Base-by-base conservation (phyloP, 805 yeast species). In the Sugiyamaella boreocaroliniensis region DNA sequence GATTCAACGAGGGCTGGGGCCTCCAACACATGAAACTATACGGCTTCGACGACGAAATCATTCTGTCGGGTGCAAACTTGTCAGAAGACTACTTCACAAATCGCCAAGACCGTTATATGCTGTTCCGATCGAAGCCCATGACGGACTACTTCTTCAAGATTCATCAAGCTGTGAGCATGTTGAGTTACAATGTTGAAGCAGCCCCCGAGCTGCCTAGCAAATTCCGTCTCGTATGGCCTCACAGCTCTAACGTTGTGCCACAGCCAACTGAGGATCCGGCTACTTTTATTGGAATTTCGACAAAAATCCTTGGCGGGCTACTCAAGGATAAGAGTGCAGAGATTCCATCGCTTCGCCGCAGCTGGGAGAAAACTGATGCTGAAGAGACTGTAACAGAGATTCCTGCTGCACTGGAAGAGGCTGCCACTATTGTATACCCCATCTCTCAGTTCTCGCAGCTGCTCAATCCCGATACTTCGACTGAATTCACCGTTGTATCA, bases 1-100 rank as follows among this genome's bases (percentile, higher is more conserved):
- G 99, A 57, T 75, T 92, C 57, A 89, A 90, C 68, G 99, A 93
- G 70, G 90, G 95, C 2, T 75, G 78, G 60, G 99, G 99, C 0
- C 76, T 93, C 49, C 99, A 93, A 68, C 99, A 93, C 65, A 93
- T 93, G 98, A 93, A 93, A 67, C 77, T 93, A 29, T 93, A 93
- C 67, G 99, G 99, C 1, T 82, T 90, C 62, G 99, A 93, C 67
- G 81, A 89, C 62, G 96, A 90, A 64, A 81, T 93, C 43, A 78
- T 93, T 16, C 74, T 93, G 32, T 79, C 86, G 15, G 99, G 98
- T 6, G 99, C 99, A 2, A 93, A 93, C 64, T 74, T 93, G 47
- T 88, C 97, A 0, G 74, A 79, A 40, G 99, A 93, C 69, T 93
- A 93, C 68, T 93, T 93, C 69, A 86, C 96, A 2, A 85, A 92